Conservation (phyloP, 192 early-diverging fungal species). For the Chytriomyces confervae region DNA sequence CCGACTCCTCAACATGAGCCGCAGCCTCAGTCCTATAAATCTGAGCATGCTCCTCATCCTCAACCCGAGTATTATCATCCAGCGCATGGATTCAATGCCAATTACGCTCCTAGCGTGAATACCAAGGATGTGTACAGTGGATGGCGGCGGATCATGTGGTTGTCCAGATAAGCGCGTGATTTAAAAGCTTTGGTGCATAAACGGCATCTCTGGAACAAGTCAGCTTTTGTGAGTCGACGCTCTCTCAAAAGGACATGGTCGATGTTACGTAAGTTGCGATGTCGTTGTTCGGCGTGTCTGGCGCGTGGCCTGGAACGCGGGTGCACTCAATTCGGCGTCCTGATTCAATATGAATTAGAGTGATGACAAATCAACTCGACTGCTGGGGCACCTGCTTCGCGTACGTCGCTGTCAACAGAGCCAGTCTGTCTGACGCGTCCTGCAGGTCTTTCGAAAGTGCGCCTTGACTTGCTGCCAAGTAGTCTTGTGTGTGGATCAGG, state of each 20-base stretch:
- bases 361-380: too few species aligned
- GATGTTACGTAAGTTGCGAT: constrained; percentile 30
- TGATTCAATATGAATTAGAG: constrained; percentile 30
- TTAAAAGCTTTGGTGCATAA: constrained; percentile 57
- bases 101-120: background rate
- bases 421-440: constrained; percentile 18
- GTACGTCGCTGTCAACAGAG: constrained; percentile 8
- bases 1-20: background rate
- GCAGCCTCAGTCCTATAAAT: background rate
- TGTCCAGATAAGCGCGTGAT: constrained; percentile 40
- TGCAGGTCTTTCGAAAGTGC: constrained; percentile 32
- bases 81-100: background rate
- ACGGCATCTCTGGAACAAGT: constrained; percentile 39
- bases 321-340: constrained; percentile 33
- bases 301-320: constrained; percentile 45
- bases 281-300: constrained; percentile 6
- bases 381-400: constrained; percentile 42
- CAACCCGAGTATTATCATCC: too few species aligned
- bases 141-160: constrained; percentile 53
- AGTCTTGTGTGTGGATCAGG: constrained; percentile 57
- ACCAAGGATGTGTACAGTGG: background rate
- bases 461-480: constrained; percentile 27
- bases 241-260: constrained; percentile 6
- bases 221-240: background rate
- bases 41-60: too few species aligned